phyloP scores from a whole-genome alignment of 345 rosid genomes.

The Rhizophora apiculata region DNA sequence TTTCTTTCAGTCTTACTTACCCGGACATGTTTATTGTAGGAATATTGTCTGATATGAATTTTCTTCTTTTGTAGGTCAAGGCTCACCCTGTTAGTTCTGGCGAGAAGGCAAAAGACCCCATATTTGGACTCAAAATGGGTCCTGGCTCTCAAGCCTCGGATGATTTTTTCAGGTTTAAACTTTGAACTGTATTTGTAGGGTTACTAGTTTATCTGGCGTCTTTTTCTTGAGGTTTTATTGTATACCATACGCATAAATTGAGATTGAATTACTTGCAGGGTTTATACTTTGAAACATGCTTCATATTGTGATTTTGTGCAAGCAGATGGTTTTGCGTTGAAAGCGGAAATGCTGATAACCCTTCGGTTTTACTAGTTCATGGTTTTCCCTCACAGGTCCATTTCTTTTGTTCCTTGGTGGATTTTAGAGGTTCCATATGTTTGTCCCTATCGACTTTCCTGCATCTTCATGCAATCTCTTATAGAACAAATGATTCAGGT shows the following conservation, averaged over 20 bases:
- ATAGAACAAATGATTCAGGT: background rate
- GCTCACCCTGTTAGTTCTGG: constrained; percentile 77
- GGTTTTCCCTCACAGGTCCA: constrained; percentile 93
- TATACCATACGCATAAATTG: constrained; percentile 34
- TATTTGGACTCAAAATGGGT: constrained; percentile 87
- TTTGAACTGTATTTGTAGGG: background rate
- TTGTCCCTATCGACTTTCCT: background rate
- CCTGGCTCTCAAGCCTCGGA: constrained; percentile 67
- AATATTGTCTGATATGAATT: background rate
- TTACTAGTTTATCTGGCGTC: background rate
- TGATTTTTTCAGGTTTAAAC: constrained; percentile 67
- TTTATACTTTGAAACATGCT: constrained; percentile 51
- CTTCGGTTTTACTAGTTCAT: constrained; percentile 67
- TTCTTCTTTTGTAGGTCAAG: constrained; percentile 47
- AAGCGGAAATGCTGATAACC: constrained; percentile 57
- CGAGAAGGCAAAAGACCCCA: constrained; percentile 76
- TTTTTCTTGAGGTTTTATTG: constrained; percentile 5
- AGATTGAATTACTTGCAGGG: constrained; percentile 52
- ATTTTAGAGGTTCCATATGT: background rate
- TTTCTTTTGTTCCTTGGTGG: background rate
- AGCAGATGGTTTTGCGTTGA: constrained; percentile 93
- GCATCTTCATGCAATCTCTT: background rate
- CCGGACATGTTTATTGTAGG: background rate
- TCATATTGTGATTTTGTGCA: constrained; percentile 51
- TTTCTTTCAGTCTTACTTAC: background rate